Conservation (phyloP, 805 yeast genomes). For the Cyberlindnera amylophila region DNA sequence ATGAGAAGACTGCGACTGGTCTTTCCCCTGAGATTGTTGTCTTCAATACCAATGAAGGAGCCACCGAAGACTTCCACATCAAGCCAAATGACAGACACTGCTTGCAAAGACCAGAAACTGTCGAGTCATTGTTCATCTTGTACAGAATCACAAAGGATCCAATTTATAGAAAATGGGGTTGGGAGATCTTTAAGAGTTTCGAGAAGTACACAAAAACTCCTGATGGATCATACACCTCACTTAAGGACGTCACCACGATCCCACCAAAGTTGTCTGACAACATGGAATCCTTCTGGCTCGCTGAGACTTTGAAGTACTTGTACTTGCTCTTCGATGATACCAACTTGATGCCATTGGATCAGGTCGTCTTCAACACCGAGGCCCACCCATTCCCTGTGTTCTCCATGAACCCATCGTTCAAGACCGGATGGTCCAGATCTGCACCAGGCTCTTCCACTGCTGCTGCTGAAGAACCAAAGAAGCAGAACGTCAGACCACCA, state of each 20-base stretch:
- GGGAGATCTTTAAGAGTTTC: slow-evolving; percentile 75
- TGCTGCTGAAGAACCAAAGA: slow-evolving; percentile 10
- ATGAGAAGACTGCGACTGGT: slow-evolving; percentile 69
- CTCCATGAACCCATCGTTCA: slow-evolving; percentile 44
- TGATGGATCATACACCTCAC: slow-evolving; percentile 54
- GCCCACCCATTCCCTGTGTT: slow-evolving; percentile 90
- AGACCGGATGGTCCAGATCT: slow-evolving; percentile 58
- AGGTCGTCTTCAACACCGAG: slow-evolving; percentile 83
- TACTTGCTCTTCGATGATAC: slow-evolving; percentile 72
- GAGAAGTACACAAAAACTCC: slow-evolving; percentile 51
- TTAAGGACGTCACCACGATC: slow-evolving; percentile 57
- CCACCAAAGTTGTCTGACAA: slow-evolving; percentile 61
- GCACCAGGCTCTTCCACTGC: slow-evolving; percentile 1
- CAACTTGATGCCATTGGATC: slow-evolving; percentile 57
- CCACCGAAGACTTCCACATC: slow-evolving; percentile 55
- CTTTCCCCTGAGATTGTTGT: slow-evolving; percentile 86
- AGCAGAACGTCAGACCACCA: slow-evolving; percentile 25
- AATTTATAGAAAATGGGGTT: slow-evolving; percentile 85
- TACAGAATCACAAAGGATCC: slow-evolving; percentile 78
- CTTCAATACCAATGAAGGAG: slow-evolving; percentile 56
- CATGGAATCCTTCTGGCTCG: slow-evolving; percentile 90
- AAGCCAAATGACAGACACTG: slow-evolving; percentile 76
- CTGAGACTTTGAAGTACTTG: slow-evolving; percentile 86
- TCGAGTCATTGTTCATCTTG: slow-evolving; percentile 77
- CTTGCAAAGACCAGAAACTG: slow-evolving; percentile 91